Evolutionary conservation across 2,329 filamentous ascomycete genomes (phyloP), one percentile per base, ranked within the genome.

Genomic region (Alternaria atra): DNA sequence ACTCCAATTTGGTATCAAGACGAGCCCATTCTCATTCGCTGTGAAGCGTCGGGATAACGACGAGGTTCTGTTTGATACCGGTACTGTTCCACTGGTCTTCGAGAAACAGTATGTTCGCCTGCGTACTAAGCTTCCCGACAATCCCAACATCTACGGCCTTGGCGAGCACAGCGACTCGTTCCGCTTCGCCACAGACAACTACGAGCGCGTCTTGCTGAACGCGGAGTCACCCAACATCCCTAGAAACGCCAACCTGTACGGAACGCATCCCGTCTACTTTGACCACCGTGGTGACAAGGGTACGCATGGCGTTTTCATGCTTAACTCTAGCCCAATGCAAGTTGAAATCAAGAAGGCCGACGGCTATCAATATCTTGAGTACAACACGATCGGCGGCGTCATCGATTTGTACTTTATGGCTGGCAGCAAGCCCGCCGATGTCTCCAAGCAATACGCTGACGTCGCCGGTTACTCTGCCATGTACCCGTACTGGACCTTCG

Each of bases 71-170:
- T 92, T 93, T 73, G 89, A 94, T 69, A 91, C 90, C 0, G 87
- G 87, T 0, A 89, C 84, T 1, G 85, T 86, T 4, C 82, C 83
- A 8, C 80, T 95, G 10, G 82, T 95, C 43, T 95, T 93, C 69
- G 89, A 95, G 79, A 87, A 87, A 10, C 91, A 95, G 76, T 95
- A 93, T 70, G 78, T 95, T 25, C 87, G 89, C 20, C 82, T 94
- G 60, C 85, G 90, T 43, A 94, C 91, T 2, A 86, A 83, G 61
- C 82, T 95, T 10, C 91, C 92, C 0, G 77, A 86, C 1, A 82
- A 88, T 54, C 90, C 91, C 0, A 87, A 90, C 69, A 80, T 95
- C 6, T 95, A 95, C 73, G 92, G 92, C 0, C 83, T 94, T 2
- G 92, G 92, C 35, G 91, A 94, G 78, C 90, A 93, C 74, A 89